Percentiles rank a stretch among this genome's conserved stretches.
phyloP scores from a whole-genome alignment of 2,329 filamentous ascomycete species.

The Thelonectria blattea region DNA sequence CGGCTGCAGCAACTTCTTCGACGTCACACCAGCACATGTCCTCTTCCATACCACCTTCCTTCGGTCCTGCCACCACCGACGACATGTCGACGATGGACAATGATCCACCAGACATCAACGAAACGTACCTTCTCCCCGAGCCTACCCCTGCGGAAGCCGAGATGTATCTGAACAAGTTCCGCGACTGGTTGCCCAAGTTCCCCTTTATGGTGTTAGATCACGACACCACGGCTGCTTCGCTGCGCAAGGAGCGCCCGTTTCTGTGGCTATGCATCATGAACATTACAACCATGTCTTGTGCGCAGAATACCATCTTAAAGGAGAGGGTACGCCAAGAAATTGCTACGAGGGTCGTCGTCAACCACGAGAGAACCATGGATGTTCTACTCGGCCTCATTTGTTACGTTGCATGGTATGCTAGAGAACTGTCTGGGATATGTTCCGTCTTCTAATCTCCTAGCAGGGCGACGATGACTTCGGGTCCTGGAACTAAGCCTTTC shows the following conservation, averaged over 20 bases:
- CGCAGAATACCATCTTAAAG: slow-evolving; percentile 48
- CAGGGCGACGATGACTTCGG: slow-evolving; percentile 49
- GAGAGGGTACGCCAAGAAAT: slow-evolving; percentile 52
- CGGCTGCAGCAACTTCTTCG: slow-evolving; percentile 45
- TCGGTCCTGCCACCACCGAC: slow-evolving; percentile 12
- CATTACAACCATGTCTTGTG: slow-evolving; percentile 50
- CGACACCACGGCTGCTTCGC: slow-evolving; percentile 44
- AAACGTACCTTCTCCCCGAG: slow-evolving; percentile 34
- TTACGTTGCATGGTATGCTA: slow-evolving; percentile 52
- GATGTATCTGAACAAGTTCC: slow-evolving; percentile 49
- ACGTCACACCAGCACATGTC: slow-evolving; percentile 25
- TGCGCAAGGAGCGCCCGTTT: slow-evolving; percentile 53
- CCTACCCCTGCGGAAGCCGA: slow-evolving; percentile 48
- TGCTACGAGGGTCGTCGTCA: slow-evolving; percentile 53
- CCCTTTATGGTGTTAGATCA: slow-evolving; percentile 52
- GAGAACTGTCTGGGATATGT: background rate
- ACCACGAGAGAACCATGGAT: slow-evolving; percentile 58
- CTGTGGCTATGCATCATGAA: slow-evolving; percentile 58
- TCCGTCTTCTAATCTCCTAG: slow-evolving; percentile 6
- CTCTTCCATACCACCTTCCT: slow-evolving; percentile 18
- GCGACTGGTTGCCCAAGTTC: slow-evolving; percentile 49
- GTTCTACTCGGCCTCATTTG: slow-evolving; percentile 57
- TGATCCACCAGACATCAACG: slow-evolving; percentile 21
- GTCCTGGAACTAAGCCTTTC: slow-evolving; percentile 48
- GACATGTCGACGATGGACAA: slow-evolving; percentile 15